A percentile compares a stretch with the other conserved stretches of the same genome.
phyloP scores from a whole-genome alignment of 805 yeast species.

The Starmerella stellata region DNA sequence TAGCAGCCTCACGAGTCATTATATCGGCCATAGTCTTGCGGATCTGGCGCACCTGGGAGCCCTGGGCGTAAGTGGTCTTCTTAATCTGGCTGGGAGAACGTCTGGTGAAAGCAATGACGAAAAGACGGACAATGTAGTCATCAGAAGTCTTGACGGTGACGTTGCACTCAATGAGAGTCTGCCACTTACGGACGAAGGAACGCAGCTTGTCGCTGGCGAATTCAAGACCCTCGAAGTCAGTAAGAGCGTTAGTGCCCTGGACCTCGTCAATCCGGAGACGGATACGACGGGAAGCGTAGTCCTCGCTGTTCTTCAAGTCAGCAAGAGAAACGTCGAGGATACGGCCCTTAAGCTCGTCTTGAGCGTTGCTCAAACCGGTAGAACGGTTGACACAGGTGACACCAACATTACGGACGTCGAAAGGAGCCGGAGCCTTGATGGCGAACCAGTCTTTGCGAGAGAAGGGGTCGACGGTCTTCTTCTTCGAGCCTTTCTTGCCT shows the following conservation, averaged over 20 bases:
- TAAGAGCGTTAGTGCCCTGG: constrained; percentile 93
- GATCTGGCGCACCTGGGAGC: constrained; percentile 91
- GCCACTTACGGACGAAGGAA: constrained; percentile 98
- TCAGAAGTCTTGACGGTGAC: constrained; percentile 96
- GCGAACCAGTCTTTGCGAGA: constrained; percentile 98
- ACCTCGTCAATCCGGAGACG: constrained; percentile 97
- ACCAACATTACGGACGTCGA: constrained; percentile 97
- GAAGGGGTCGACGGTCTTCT: constrained; percentile 99
- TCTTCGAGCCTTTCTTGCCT: constrained; percentile 96
- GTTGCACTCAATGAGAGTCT: constrained; percentile 91
- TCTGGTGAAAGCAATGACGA: constrained; percentile 97
- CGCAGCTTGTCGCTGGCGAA: constrained; percentile 95
- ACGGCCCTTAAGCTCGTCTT: constrained; percentile 96
- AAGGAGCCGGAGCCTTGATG: constrained; percentile 96
- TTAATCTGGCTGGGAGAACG: constrained; percentile 92
- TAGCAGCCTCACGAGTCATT: constrained; percentile 89
- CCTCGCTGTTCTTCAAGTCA: constrained; percentile 97
- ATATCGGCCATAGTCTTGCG: constrained; percentile 93
- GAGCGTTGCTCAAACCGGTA: constrained; percentile 92
- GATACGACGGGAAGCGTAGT: constrained; percentile 93
- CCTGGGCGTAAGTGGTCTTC: constrained; percentile 95
- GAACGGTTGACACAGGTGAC: constrained; percentile 97
- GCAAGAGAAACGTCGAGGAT: constrained; percentile 90
- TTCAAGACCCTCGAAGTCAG: constrained; percentile 99
- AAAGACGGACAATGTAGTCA: constrained; percentile 90